Conservation (phyloP, 805 yeast genomes). For the Candida alai region DNA sequence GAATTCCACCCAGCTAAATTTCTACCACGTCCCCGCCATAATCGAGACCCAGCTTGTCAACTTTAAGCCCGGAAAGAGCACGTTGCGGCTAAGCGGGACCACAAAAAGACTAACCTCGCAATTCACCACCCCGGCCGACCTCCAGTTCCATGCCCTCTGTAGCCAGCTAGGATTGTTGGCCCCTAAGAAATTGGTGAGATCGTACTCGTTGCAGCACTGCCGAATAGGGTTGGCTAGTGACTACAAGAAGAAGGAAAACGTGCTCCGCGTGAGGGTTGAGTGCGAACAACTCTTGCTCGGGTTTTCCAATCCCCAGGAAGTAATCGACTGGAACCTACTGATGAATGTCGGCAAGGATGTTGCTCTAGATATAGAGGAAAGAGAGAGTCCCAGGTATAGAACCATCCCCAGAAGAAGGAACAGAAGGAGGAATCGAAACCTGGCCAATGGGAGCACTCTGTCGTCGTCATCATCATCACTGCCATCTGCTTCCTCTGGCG, state of each 20-base stretch:
- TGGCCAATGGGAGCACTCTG: not conserved
- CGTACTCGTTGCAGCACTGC: conserved; percentile 81
- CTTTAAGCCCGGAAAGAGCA: conserved; percentile 14
- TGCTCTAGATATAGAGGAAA: conserved; percentile 66
- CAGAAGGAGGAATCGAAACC: conserved; percentile 10
- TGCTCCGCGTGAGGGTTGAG: conserved; percentile 74
- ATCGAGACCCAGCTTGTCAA: conserved; percentile 25
- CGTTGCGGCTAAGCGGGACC: conserved; percentile 9
- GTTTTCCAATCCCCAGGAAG: conserved; percentile 56
- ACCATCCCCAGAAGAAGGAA: conserved; percentile 78
- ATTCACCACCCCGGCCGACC: conserved; percentile 23
- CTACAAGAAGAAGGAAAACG: conserved; percentile 65
- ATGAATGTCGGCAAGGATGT: conserved; percentile 75
- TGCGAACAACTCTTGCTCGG: conserved; percentile 74
- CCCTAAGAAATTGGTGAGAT: conserved; percentile 37
- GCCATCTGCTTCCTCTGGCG: not conserved
- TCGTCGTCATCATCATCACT: not conserved
- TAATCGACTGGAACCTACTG: conserved; percentile 77
- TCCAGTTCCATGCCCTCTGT: conserved; percentile 25
- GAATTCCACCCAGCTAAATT: conserved; percentile 81
- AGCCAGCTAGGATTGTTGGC: conserved; percentile 17
- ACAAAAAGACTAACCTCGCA: conserved; percentile 13
- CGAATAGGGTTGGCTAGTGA: conserved; percentile 83
- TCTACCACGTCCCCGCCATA: conserved; percentile 44
- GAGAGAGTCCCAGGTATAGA: conserved; percentile 73